phyloP scores from a whole-genome alignment of 176 grass and related monocot species.

The Puya raimondii region DNA sequence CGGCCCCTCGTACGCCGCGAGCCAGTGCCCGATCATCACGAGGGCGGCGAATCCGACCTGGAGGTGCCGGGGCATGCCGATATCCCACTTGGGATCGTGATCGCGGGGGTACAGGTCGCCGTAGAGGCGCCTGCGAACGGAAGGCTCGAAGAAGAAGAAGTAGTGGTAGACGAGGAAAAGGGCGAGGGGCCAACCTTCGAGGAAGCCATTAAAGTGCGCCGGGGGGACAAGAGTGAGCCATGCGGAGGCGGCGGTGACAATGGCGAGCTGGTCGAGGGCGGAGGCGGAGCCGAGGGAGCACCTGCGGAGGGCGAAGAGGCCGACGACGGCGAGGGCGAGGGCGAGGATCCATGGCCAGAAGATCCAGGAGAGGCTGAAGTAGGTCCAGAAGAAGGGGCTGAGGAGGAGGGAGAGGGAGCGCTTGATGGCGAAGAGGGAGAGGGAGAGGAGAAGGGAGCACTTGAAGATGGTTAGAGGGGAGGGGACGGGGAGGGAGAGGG shows the following conservation, averaged over 20 bases:
- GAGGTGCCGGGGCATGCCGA: constrained; percentile 1
- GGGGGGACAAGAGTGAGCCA: constrained; percentile 30
- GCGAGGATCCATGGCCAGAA: constrained; percentile 26
- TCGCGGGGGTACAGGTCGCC: constrained; percentile 24
- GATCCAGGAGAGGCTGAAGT: constrained; percentile 24
- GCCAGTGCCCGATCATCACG: constrained; percentile 27
- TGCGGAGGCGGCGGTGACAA: constrained; percentile 19
- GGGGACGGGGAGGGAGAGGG: not conserved
- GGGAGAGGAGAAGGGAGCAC: not conserved
- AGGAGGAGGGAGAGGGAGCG: constrained; percentile 8
- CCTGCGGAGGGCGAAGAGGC: constrained; percentile 7
- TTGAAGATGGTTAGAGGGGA: not conserved
- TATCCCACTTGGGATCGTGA: constrained; percentile 26
- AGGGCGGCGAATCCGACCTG: constrained; percentile 18
- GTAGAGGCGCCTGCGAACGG: constrained; percentile 23
- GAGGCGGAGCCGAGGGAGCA: constrained; percentile 11
- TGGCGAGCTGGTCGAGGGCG: constrained; percentile 14
- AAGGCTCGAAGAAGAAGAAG: constrained; percentile 29
- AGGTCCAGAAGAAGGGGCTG: constrained; percentile 31
- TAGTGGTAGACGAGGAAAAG: constrained; percentile 25
- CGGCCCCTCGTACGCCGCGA: constrained; percentile 27
- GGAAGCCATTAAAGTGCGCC: constrained; percentile 25
- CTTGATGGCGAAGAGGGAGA: constrained; percentile 10
- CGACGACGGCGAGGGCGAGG: constrained; percentile 1
- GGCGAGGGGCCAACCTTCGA: constrained; percentile 19